Conservation (phyloP, 2,329 filamentous ascomycete species). For the Eutypella sp. region DNA sequence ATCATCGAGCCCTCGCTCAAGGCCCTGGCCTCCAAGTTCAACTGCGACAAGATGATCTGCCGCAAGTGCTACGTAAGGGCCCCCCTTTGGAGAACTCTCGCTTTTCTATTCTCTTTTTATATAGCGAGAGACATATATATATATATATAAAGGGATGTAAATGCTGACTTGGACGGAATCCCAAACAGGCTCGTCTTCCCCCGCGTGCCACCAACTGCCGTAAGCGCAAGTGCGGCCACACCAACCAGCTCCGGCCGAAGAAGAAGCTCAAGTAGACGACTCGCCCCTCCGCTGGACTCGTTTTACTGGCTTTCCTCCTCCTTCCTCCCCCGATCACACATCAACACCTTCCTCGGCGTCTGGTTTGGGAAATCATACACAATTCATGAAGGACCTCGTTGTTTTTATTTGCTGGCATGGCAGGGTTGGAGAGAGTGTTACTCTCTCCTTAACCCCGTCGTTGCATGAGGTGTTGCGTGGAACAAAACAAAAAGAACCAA, state of each 20-base stretch:
- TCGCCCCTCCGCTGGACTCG: conserved; percentile 28
- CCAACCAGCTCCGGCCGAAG: conserved; percentile 99
- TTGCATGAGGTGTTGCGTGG: too few relatives aligned
- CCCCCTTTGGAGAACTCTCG: neutral
- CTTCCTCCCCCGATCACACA: too few relatives aligned
- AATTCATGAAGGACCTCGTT: too few relatives aligned
- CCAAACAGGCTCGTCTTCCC: conserved; percentile 79
- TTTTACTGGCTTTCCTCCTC: too few relatives aligned
- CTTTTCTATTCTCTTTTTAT: too few relatives aligned
- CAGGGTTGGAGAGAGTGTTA: conserved; percentile 7
- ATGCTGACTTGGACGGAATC: too few relatives aligned
- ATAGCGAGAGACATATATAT: neutral
- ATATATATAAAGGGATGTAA: neutral
- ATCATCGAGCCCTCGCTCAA: conserved; percentile 99
- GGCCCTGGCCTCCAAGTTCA: conserved; percentile 98
- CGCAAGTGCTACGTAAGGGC: conserved; percentile 97
- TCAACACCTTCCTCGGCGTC: conserved; percentile 32
- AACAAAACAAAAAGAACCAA: too few relatives aligned
- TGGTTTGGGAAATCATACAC: conserved; percentile 30
- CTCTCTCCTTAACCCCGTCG: too few relatives aligned
- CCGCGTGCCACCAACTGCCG: conserved; percentile 99
- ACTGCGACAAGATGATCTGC: conserved; percentile 99
- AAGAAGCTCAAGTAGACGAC: conserved; percentile 96
- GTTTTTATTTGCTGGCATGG: conserved; percentile 8
- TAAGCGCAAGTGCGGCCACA: conserved; percentile 99